Evolutionary conservation across 768 basidiomycete species (phyloP), one percentile per base, ranked within the genome.

Genomic region (Tylopilus vinaceipallidus): DNA sequence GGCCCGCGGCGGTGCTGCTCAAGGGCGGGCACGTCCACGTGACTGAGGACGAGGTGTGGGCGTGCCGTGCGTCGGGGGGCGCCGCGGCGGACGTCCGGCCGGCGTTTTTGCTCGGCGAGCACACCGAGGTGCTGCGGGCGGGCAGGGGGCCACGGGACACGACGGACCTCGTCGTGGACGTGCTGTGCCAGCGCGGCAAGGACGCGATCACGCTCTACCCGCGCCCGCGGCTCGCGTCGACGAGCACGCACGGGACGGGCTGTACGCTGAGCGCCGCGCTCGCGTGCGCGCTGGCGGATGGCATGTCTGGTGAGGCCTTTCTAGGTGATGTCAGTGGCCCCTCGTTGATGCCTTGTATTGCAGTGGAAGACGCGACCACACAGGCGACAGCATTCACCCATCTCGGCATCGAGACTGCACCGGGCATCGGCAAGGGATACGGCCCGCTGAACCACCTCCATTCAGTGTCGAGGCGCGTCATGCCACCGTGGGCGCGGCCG

Each of bases 381-480:
- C 63, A 67, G n/a, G 91, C 86, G 0, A 82, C 80, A 0, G 63
- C 66, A n/a, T 97, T 86, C 59, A 91, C 88, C 0, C 78, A 91
- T 60, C 65, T 77, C 1, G 91, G 84, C 0, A 94, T 97, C 24
- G 76, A 78, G 37, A 78, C 82, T 0, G 87, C 91, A 0, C 68
- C 71, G 32, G 67, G 78, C 0, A 77, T 94, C 6, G 94, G 92
- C 0, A 65, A 72, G 10, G 93, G 94, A 0, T 73, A 84, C 46
- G 93, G 93, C 1, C 94, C 94, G 3, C 74, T 98, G 17, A 92
- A 98, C 66, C 93, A 98, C 62, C 71, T 88, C 45, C 88, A 92
- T 60, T 72, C 81, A 0, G 71, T 83, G 13, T 61, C 72, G 2
- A 69, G 55, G 4, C 71, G 75, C 1, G 54, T 73, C 1, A 66